Conservation (phyloP, 2,329 filamentous ascomycete genomes). For the Arachnopeziza araneosa region DNA sequence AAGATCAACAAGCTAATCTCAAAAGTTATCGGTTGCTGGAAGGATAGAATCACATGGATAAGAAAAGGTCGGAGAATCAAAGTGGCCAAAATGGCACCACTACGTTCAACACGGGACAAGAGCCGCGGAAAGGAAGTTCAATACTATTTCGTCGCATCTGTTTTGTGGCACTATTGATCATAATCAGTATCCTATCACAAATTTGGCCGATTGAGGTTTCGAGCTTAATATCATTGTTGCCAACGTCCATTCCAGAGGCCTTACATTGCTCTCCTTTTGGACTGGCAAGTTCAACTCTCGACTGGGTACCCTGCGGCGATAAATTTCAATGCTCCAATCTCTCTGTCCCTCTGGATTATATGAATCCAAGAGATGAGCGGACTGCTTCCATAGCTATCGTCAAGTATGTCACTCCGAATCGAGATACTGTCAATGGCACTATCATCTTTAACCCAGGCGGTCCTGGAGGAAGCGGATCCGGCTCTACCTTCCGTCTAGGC, state of each 20-base stretch:
- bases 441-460: not conserved
- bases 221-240: not conserved
- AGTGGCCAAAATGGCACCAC: no score
- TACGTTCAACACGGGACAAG: no score
- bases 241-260: not conserved
- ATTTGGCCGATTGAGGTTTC: not conserved
- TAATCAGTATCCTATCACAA: not conserved
- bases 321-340: not conserved
- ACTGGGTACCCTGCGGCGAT: not conserved
- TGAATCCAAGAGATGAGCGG: not conserved
- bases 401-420: not conserved
- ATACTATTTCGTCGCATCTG: not conserved
- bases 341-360: not conserved
- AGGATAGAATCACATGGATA: no score
- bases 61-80: no score
- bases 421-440: not conserved
- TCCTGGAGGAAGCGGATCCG: not conserved
- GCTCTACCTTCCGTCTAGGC: not conserved
- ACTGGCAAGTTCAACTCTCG: not conserved
- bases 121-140: no score
- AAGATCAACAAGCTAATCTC: no score
- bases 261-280: not conserved
- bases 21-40: no score
- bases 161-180: not conserved
- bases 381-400: not conserved